Percentiles rank a stretch among this genome's conserved stretches.
These are phyloP conservation scores for Penicillium sp. DNA, from an alignment of 2,329 filamentous ascomycete species.

Conservation along the genomic window DNA sequence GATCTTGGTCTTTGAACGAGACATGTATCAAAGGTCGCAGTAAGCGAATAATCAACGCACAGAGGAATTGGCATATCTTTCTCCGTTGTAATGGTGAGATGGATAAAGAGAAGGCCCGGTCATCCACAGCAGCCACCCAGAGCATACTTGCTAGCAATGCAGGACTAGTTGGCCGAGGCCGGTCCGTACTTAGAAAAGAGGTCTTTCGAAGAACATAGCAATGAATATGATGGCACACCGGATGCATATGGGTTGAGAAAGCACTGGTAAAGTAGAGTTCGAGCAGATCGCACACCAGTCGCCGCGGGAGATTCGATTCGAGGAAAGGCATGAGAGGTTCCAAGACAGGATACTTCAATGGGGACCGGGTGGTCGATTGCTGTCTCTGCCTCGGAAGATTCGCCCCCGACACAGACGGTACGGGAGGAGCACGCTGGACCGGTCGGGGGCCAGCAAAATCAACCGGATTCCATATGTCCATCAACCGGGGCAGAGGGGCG, in stretches of 20 bases:
- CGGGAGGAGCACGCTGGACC: conserved; percentile 19
- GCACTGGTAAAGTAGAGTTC: conserved; percentile 91
- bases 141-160: conserved; percentile 89
- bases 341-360: conserved; percentile 77
- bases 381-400: conserved; percentile 57
- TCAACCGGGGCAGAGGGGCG: conserved; percentile 29
- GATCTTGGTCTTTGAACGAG: conserved; percentile 53
- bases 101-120: conserved; percentile 82
- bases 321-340: conserved; percentile 80
- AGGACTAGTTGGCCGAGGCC: conserved; percentile 77
- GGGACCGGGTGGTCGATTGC: conserved; percentile 39
- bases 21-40: conserved; percentile 84
- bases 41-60: conserved; percentile 80
- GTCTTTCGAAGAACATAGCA: conserved; percentile 86
- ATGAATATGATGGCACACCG: conserved; percentile 85
- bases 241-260: conserved; percentile 82
- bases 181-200: conserved; percentile 79
- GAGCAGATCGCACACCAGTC: conserved; percentile 81
- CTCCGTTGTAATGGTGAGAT: conserved; percentile 77
- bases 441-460: conserved; percentile 37
- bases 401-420: conserved; percentile 52
- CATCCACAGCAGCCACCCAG: conserved; percentile 95
- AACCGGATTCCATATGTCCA: conserved; percentile 35
- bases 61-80: conserved; percentile 81
- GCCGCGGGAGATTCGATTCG: conserved; percentile 71